phyloP scores from a whole-genome alignment of 164 flowering plant species.

The Nymphaea thermarum region DNA sequence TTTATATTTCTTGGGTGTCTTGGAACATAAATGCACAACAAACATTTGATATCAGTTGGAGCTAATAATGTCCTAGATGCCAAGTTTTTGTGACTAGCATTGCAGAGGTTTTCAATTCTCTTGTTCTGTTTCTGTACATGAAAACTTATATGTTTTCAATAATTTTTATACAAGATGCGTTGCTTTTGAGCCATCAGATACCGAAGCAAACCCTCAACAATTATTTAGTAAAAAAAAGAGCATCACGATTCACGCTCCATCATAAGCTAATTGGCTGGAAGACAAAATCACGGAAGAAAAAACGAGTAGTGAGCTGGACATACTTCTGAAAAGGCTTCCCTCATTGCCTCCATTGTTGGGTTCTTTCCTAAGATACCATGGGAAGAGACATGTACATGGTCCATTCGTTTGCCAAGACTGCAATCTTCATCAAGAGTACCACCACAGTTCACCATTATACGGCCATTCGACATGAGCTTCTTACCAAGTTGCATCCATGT shows the following conservation, averaged over 20 bases:
- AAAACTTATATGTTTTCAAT: too few relatives aligned
- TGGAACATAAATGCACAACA: too few relatives aligned
- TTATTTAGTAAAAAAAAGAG: neutral
- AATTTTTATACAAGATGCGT: too few relatives aligned
- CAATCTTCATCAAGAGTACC: slow-evolving; percentile 18
- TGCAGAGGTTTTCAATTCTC: too few relatives aligned
- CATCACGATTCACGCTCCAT: too few relatives aligned
- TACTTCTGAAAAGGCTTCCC: slow-evolving; percentile 61
- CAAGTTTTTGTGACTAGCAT: too few relatives aligned
- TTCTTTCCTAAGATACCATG: slow-evolving; percentile 32
- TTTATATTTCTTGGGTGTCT: too few relatives aligned
- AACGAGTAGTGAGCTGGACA: neutral
- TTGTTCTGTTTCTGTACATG: too few relatives aligned
- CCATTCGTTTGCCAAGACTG: slow-evolving; percentile 8
- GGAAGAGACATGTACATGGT: neutral
- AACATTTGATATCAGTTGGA: too few relatives aligned
- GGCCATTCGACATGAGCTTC: slow-evolving; percentile 60
- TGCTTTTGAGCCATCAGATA: too few relatives aligned
- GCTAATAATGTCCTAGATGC: too few relatives aligned
- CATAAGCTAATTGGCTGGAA: too few relatives aligned
- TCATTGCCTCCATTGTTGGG: slow-evolving; percentile 43
- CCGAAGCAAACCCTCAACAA: neutral
- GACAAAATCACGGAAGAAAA: neutral
- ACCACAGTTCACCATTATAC: slow-evolving; percentile 89
- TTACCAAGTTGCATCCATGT: slow-evolving; percentile 54